A percentile compares a stretch with the other conserved stretches of the same genome.
These are phyloP conservation scores for Trametes sanguinea DNA, from an alignment of 768 basidiomycete species.

Conservation along the genomic window DNA sequence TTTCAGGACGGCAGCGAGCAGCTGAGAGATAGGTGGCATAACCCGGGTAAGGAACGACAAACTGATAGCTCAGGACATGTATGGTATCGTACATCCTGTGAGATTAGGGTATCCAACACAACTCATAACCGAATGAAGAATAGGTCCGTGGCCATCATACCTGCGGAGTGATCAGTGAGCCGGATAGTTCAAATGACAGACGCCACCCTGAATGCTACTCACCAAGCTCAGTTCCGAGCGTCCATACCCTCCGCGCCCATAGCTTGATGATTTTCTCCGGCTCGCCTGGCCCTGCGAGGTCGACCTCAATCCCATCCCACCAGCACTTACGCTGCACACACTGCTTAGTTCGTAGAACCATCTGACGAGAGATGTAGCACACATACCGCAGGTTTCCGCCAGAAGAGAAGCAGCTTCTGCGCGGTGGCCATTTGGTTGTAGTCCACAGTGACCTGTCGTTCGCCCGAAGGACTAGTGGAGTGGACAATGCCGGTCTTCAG, in stretches of 20 bases:
- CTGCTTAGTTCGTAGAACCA: not conserved
- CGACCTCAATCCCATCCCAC: conserved; percentile 98
- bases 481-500: conserved; percentile 97
- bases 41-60: not conserved
- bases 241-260: conserved; percentile 98
- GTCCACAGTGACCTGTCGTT: conserved; percentile 80
- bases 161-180: conserved; percentile 6
- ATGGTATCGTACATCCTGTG: conserved; percentile 22
- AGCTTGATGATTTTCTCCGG: conserved; percentile 71
- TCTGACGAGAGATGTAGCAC: conserved; percentile 4
- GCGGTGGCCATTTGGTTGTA: conserved; percentile 94
- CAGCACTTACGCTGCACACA: conserved; percentile 89
- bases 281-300: conserved; percentile 62
- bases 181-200: not conserved
- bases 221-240: conserved; percentile 95
- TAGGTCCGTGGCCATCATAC: conserved; percentile 20
- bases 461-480: conserved; percentile 50
- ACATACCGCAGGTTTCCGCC: conserved; percentile 99
- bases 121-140: conserved; percentile 1
- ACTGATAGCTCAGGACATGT: not conserved
- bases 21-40: no score
- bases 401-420: conserved; percentile 95
- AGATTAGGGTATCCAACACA: conserved; percentile 21
- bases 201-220: conserved; percentile 25
- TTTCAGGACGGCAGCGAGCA: no score